Evolutionary conservation across 768 basidiomycete genomes (phyloP), one percentile per base, ranked within the genome.

Genomic region (Neoboletus magnificus): DNA sequence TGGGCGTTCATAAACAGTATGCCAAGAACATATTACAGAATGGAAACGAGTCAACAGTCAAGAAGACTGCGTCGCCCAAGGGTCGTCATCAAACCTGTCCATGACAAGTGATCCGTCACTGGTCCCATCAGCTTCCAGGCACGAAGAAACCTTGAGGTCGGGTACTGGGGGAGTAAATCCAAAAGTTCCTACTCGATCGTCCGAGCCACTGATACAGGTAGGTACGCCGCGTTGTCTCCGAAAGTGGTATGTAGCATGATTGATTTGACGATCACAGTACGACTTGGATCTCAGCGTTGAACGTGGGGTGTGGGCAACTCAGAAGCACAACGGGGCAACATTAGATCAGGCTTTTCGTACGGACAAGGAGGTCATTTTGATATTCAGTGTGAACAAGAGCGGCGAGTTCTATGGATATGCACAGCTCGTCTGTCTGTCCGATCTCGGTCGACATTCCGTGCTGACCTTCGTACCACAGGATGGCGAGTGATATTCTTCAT

Each of bases 331-430:
- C 64, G 93, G 97, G 72, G 84, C 83, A 10, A 84, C 96, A 46
- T 76, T 97, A 16, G 93, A 98, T 61, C 92, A 92, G 69, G 95
- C 96, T 1, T 98, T 78, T 70, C 85, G 94, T n/a, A 97, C 93
- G 3, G 87, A 88, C 58, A 80, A 82, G 59, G 90, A 95, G 25
- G 95, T 98, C 4, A 89, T 79, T 64, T 79, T 98, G 42, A 85
- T 98, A 54, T 98, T 98, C 63, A 83, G 93, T 35, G 96, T 91
- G 18, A 98, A 98, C 73, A 92, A 89, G 68, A 89, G 89, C 54
- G 93, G 96, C 35, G 92, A 93, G 69, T 98, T 97, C 67, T 97
- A 89, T 64, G 95, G 95, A 22, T 95, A 91, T 67, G 94, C 92
- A 12, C 84, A 81, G 85, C 93, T 71, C 57, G 66, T 61, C 45